phyloP scores from a whole-genome alignment of 495 filamentous ascomycete species.

The Letharia lupina region DNA sequence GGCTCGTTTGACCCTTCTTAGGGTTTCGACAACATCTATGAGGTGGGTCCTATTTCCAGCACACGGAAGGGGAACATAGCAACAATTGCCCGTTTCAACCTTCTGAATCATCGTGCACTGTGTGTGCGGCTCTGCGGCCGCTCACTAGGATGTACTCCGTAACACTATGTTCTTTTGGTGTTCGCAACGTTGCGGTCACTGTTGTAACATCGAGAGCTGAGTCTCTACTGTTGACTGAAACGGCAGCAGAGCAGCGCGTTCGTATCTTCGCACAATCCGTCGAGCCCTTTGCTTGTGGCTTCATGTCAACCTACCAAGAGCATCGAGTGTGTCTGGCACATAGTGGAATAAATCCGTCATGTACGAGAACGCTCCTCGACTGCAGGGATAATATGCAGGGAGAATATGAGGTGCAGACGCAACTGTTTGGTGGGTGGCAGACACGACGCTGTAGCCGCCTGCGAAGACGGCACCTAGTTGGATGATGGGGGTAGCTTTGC shows the following conservation, averaged over 20 bases:
- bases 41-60: neutral
- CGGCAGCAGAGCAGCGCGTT: neutral
- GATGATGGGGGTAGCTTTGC: neutral
- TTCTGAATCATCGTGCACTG: neutral
- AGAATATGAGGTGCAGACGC: neutral
- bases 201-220: neutral
- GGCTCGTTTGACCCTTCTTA: neutral
- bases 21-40: neutral
- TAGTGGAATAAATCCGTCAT: no score
- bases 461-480: neutral
- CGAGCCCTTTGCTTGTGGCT: neutral
- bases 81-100: neutral
- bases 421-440: neutral
- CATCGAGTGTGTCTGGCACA: neutral
- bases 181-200: neutral
- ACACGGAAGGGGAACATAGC: neutral
- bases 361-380: no score
- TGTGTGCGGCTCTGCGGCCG: neutral
- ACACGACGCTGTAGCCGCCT: neutral
- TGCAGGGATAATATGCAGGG: neutral
- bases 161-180: neutral
- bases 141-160: neutral
- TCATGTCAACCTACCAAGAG: neutral
- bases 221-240: neutral
- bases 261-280: neutral